These are phyloP conservation scores for Cymbopogon citratus DNA, from an alignment of 176 grass and related monocot species.

Conservation along the genomic window DNA sequence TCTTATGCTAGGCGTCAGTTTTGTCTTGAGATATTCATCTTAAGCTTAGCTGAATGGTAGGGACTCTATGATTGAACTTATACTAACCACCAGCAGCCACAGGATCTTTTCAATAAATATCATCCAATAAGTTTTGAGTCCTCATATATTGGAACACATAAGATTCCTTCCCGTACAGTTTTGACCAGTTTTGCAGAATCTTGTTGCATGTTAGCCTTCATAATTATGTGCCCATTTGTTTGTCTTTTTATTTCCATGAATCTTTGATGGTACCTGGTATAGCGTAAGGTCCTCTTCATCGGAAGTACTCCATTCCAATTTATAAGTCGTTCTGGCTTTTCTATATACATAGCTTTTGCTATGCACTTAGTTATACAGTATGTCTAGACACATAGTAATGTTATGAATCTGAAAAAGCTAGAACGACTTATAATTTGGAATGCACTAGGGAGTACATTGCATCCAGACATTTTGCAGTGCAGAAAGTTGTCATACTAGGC, in stretches of 20 bases:
- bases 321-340: too few species aligned
- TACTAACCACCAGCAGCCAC: neutral
- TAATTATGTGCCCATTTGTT: neutral
- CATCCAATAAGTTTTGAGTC: conserved; percentile 1
- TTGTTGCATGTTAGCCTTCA: conserved; percentile 6
- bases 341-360: too few species aligned
- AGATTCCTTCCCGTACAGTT: neutral
- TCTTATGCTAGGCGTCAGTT: neutral
- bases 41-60: conserved; percentile 12
- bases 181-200: neutral
- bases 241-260: neutral
- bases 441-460: conserved; percentile 1
- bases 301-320: too few species aligned
- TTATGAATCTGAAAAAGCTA: too few species aligned
- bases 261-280: neutral
- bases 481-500: neutral
- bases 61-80: conserved; percentile 26
- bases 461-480: conserved; percentile 2
- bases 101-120: conserved; percentile 4
- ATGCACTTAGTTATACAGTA: too few species aligned
- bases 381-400: too few species aligned
- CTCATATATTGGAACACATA: conserved; percentile 1
- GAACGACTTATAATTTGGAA: too few species aligned
- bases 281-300: neutral
- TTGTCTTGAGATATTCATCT: conserved; percentile 5